Evolutionary conservation across 2,329 filamentous ascomycete genomes (phyloP).

Genomic region (Fusarium protoensiforme): DNA sequence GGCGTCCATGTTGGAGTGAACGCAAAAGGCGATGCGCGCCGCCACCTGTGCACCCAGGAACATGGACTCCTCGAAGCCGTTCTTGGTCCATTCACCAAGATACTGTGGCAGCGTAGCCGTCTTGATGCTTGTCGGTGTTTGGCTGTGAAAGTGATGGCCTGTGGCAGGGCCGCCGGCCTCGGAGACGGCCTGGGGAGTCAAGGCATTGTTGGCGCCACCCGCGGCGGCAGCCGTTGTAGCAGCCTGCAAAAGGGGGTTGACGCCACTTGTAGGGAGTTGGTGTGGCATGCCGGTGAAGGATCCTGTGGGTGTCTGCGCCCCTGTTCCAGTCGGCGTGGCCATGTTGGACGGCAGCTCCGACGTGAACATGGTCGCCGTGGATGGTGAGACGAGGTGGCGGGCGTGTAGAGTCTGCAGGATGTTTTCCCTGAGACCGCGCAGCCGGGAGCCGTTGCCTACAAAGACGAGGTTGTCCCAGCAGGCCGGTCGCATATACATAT

Average conservation of each 20-base stretch:
- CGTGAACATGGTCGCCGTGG: slow-evolving; percentile 94
- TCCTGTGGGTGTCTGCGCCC: slow-evolving; percentile 86
- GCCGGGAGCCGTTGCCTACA: slow-evolving; percentile 83
- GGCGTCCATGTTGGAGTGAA: slow-evolving; percentile 66
- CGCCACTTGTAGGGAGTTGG: slow-evolving; percentile 68
- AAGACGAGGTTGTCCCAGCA: slow-evolving; percentile 95
- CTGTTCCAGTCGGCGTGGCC: slow-evolving; percentile 89
- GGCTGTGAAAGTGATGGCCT: slow-evolving; percentile 67
- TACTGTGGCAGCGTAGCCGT: slow-evolving; percentile 82
- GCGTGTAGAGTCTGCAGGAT: slow-evolving; percentile 81
- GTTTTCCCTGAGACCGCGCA: slow-evolving; percentile 87
- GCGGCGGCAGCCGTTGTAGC: slow-evolving; percentile 78
- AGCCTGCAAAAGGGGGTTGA: slow-evolving; percentile 92
- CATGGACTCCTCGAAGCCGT: slow-evolving; percentile 80
- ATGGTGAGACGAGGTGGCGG: slow-evolving; percentile 91
- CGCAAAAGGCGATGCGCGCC: slow-evolving; percentile 69
- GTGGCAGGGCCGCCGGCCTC: slow-evolving; percentile 49
- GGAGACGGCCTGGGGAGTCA: slow-evolving; percentile 55
- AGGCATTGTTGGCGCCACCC: slow-evolving; percentile 53
- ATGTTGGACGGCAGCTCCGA: slow-evolving; percentile 95
- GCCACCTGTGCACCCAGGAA: slow-evolving; percentile 91
- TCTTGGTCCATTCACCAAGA: slow-evolving; percentile 90
- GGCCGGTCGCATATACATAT: slow-evolving; percentile 83
- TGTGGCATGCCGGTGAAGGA: slow-evolving; percentile 65
- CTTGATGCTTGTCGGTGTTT: slow-evolving; percentile 88